These are phyloP conservation scores for Amanita inopinata DNA, from an alignment of 768 basidiomycete species.

Conservation along the genomic window DNA sequence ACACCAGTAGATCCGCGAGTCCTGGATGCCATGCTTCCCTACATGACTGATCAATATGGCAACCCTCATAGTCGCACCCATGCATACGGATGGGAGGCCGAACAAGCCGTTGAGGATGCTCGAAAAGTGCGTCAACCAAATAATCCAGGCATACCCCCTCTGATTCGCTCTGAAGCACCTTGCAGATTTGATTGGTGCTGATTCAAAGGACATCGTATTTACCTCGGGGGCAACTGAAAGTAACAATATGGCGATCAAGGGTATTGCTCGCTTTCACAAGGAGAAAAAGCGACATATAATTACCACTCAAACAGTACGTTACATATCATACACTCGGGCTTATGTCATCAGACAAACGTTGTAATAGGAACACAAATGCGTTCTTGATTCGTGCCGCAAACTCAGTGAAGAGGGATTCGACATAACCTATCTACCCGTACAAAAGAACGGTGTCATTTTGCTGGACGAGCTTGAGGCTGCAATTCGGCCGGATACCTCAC, in stretches of 20 bases:
- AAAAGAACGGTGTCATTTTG: conserved; percentile 73
- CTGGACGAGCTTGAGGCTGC: conserved; percentile 74
- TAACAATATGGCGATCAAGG: conserved; percentile 97
- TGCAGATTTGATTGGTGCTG: conserved; percentile 88
- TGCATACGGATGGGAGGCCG: conserved; percentile 99
- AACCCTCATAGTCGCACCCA: conserved; percentile 98
- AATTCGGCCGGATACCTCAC: conserved; percentile 84
- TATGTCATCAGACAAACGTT: not conserved
- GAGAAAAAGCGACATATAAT: conserved; percentile 91
- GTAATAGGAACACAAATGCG: conserved; percentile 95
- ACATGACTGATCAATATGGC: conserved; percentile 89
- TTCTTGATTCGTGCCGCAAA: conserved; percentile 94
- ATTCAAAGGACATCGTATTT: conserved; percentile 92
- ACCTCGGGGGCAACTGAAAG: conserved; percentile 97
- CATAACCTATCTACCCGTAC: conserved; percentile 93
- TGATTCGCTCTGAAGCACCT: conserved; percentile 48
- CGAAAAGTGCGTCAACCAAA: conserved; percentile 46
- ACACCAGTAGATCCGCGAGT: conserved; percentile 97
- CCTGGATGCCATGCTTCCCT: conserved; percentile 94
- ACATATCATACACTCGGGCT: not conserved
- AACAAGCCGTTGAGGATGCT: conserved; percentile 87
- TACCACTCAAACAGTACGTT: conserved; percentile 82
- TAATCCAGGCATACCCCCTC: conserved; percentile 2
- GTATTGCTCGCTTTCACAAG: conserved; percentile 90
- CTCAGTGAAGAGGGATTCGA: conserved; percentile 96